These are phyloP conservation scores for Kazachstania sp. DNA, from an alignment of 1,139 yeast genomes.

Conservation along the genomic window DNA sequence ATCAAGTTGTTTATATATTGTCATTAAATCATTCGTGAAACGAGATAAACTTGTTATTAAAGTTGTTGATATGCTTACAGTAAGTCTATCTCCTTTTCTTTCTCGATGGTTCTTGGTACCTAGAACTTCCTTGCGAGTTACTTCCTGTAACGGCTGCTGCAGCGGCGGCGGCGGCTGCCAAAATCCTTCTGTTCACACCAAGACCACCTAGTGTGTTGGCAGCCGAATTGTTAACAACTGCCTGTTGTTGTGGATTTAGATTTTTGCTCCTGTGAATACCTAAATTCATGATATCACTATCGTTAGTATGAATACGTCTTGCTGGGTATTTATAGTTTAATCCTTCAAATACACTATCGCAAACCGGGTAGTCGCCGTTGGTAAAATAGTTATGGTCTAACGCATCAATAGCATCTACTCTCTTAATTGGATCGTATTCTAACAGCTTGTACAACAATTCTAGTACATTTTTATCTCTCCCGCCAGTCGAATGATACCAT, in stretches of 20 bases:
- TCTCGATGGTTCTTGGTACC: slow-evolving; percentile 23
- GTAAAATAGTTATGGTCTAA: slow-evolving; percentile 68
- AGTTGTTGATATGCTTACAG: too few relatives aligned
- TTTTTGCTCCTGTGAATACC: slow-evolving; percentile 21
- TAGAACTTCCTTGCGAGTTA: slow-evolving; percentile 15
- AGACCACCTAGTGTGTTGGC: slow-evolving; percentile 27
- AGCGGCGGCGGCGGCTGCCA: slow-evolving; percentile 33
- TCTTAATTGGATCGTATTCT: slow-evolving; percentile 73
- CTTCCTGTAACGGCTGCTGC: slow-evolving; percentile 32
- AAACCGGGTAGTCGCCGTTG: slow-evolving; percentile 48
- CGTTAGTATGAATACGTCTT: slow-evolving; percentile 70
- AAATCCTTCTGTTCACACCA: slow-evolving; percentile 30
- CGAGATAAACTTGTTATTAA: slow-evolving; percentile 6
- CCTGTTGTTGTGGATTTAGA: slow-evolving; percentile 17
- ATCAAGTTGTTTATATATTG: not conserved
- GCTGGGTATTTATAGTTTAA: slow-evolving; percentile 57
- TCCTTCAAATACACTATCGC: slow-evolving; percentile 63
- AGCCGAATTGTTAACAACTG: slow-evolving; percentile 17
- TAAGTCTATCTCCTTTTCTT: slow-evolving; percentile 21
- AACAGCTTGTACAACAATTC: slow-evolving; percentile 55
- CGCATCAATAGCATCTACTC: slow-evolving; percentile 71
- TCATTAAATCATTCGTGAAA: not conserved
- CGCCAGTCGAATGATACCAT: slow-evolving; percentile 83
- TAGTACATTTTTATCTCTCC: slow-evolving; percentile 59
- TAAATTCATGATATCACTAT: slow-evolving; percentile 46